A percentile compares a stretch with the other conserved stretches of the same genome.
Evolutionary conservation across 1,284 basidiomycete genomes (phyloP).

Genomic region (Phenoliferia sp.): DNA sequence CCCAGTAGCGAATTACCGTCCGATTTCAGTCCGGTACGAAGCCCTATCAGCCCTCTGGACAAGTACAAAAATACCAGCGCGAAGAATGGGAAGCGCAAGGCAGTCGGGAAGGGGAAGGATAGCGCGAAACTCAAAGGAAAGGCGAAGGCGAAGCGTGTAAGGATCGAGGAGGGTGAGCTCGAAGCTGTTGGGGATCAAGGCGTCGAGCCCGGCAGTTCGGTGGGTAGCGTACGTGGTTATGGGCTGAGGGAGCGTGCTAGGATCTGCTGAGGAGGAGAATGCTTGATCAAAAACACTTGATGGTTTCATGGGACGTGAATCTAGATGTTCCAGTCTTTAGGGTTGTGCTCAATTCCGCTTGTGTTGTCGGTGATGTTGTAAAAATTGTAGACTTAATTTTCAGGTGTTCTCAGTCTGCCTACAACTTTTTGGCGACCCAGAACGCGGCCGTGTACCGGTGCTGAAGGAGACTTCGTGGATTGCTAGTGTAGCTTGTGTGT

Average conservation of each 20-base stretch:
- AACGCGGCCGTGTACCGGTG: constrained; percentile 69
- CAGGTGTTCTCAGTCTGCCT: too few species aligned
- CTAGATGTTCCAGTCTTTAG: too few species aligned
- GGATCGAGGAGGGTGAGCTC: neutral
- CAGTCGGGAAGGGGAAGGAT: too few species aligned
- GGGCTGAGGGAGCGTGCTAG: too few species aligned
- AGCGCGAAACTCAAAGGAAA: neutral
- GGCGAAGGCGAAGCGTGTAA: neutral
- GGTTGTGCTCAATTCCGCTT: neutral
- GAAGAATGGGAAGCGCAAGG: too few species aligned
- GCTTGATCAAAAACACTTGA: too few species aligned
- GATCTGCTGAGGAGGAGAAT: too few species aligned
- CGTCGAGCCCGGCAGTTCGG: neutral
- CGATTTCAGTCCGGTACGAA: neutral
- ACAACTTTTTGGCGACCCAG: constrained; percentile 36
- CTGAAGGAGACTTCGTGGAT: constrained; percentile 74
- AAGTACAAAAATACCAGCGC: too few species aligned
- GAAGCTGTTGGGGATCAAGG: too few species aligned
- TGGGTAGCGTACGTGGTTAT: neutral
- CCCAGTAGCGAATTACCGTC: neutral
- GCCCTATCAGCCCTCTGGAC: too few species aligned
- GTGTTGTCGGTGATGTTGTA: neutral
- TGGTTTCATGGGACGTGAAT: too few species aligned
- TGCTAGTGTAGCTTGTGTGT: constrained; percentile 80
- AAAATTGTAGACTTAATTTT: neutral